Conservation (phyloP, 2,329 filamentous ascomycete species). For the Laburnicola sp. region DNA sequence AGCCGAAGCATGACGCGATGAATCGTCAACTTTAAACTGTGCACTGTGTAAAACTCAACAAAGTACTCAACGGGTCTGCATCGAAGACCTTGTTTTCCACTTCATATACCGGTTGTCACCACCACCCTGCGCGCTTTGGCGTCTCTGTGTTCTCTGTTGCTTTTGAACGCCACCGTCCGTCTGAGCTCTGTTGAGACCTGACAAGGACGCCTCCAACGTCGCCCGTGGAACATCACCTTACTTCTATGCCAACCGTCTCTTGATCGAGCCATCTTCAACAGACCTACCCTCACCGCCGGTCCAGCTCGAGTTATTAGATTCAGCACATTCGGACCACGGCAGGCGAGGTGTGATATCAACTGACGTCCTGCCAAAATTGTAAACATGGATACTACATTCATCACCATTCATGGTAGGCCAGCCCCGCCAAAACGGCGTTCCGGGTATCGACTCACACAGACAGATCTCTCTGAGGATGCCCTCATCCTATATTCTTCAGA, state of each 20-base stretch:
- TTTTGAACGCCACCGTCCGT: background rate
- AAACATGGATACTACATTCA: constrained; percentile 76
- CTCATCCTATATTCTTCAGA: constrained; percentile 82
- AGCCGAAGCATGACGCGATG: no score
- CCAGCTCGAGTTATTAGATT: constrained; percentile 46
- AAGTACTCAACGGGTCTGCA: no score
- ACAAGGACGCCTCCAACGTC: constrained; percentile 11
- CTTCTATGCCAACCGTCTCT: constrained; percentile 21
- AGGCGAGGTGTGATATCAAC: constrained; percentile 19
- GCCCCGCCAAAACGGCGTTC: constrained; percentile 14
- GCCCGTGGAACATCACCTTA: constrained; percentile 29
- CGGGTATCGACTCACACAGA: constrained; percentile 13
- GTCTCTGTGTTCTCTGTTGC: no score
- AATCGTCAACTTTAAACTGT: no score
- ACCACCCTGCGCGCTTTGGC: no score
- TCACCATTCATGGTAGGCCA: constrained; percentile 80
- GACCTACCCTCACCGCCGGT: constrained; percentile 27
- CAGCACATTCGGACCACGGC: constrained; percentile 32
- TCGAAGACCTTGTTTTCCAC: no score
- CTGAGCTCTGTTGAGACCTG: constrained; percentile 1
- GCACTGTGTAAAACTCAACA: no score
- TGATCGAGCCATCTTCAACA: constrained; percentile 6
- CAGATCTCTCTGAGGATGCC: constrained; percentile 74
- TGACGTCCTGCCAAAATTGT: constrained; percentile 1
- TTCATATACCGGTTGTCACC: background rate